A percentile compares a stretch with the other conserved stretches of the same genome.
Conservation (phyloP, 2,329 filamentous ascomycete species). For the Calonectria ilicicola region DNA sequence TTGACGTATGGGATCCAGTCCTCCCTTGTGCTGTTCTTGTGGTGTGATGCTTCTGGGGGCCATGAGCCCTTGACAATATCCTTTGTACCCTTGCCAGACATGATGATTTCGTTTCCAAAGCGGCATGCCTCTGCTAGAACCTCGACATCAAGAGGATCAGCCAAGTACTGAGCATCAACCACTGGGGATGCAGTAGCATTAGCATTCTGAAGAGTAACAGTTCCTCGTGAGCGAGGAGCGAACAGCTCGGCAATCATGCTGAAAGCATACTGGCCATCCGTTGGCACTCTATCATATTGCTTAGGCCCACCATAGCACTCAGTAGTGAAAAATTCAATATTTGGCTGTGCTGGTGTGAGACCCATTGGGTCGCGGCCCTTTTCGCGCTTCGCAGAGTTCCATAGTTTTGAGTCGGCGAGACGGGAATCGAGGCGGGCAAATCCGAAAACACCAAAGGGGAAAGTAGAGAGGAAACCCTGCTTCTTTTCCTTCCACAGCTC, state of each 20-base stretch:
- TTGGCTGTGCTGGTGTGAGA: constrained; percentile 65
- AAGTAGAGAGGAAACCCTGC: constrained; percentile 67
- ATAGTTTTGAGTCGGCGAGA: constrained; percentile 64
- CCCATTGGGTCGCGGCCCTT: constrained; percentile 73
- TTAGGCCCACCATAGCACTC: constrained; percentile 72
- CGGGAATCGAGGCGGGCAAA: constrained; percentile 71
- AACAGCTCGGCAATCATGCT: constrained; percentile 70
- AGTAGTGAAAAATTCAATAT: constrained; percentile 72
- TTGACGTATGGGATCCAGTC: constrained; percentile 69
- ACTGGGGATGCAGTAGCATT: constrained; percentile 64
- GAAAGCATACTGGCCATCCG: constrained; percentile 67
- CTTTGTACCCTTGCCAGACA: constrained; percentile 67
- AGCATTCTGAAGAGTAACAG: constrained; percentile 60
- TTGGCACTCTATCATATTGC: constrained; percentile 66
- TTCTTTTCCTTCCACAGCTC: constrained; percentile 69
- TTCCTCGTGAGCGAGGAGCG: constrained; percentile 65
- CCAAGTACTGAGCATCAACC: constrained; percentile 69
- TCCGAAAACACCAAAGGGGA: constrained; percentile 73
- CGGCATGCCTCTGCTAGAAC: constrained; percentile 69
- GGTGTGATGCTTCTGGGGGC: constrained; percentile 65
- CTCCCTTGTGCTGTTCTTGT: constrained; percentile 60
- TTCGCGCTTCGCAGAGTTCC: constrained; percentile 61
- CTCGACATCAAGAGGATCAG: constrained; percentile 68
- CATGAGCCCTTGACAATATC: constrained; percentile 70
- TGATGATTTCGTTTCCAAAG: constrained; percentile 71